Percentiles rank a stretch among this genome's conserved stretches.
These are phyloP conservation scores for Candida orba DNA, from an alignment of 805 yeast species.

Conservation along the genomic window DNA sequence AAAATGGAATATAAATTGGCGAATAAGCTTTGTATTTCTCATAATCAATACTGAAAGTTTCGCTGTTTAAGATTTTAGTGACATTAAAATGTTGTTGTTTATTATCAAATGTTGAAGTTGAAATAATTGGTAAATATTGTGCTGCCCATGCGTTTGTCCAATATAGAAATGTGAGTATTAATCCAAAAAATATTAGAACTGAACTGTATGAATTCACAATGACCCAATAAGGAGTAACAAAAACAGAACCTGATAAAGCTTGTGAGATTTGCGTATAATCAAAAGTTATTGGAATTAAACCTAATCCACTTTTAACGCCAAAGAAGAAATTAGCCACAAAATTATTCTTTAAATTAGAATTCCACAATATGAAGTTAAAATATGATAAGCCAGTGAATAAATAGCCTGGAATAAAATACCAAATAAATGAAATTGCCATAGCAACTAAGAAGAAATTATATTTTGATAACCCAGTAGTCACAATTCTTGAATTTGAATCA, in stretches of 20 bases:
- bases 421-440: conserved; percentile 38
- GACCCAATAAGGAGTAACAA: conserved; percentile 45
- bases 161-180: conserved; percentile 43
- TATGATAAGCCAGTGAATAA: conserved; percentile 53
- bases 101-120: conserved; percentile 43
- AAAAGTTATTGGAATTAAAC: conserved; percentile 46
- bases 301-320: conserved; percentile 52
- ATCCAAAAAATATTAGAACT: conserved; percentile 43
- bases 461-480: conserved; percentile 47
- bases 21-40: conserved; percentile 45
- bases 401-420: conserved; percentile 65
- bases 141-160: conserved; percentile 52
- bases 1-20: conserved; percentile 52
- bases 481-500: conserved; percentile 22
- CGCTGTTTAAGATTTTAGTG: conserved; percentile 33
- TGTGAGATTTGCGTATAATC: conserved; percentile 48
- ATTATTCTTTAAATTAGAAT: conserved; percentile 34
- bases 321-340: conserved; percentile 54
- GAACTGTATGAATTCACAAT: conserved; percentile 35
- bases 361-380: conserved; percentile 41
- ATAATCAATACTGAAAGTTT: conserved; percentile 34
- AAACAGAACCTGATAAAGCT: conserved; percentile 46
- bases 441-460: conserved; percentile 40
- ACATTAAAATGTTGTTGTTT: conserved; percentile 41
- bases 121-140: conserved; percentile 51